These are phyloP conservation scores for Phlebopus sp. DNA, from an alignment of 1,284 basidiomycete genomes.

Conservation along the genomic window DNA sequence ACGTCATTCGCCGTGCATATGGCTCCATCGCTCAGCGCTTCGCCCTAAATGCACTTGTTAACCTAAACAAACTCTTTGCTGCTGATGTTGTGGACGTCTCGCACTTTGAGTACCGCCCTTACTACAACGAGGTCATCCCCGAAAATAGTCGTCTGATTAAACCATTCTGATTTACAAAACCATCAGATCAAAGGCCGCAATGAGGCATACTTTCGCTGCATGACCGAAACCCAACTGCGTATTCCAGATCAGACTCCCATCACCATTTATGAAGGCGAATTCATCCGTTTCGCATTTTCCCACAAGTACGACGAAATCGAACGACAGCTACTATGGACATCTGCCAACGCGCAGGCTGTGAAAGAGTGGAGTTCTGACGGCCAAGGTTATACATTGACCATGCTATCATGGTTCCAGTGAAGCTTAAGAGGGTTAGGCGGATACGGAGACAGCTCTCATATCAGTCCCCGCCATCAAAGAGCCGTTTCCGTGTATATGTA, in stretches of 20 bases:
- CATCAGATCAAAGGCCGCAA: not conserved
- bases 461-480: no score
- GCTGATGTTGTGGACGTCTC: not conserved
- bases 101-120: not conserved
- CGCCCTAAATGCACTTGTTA: slow-evolving; percentile 1
- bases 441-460: no score
- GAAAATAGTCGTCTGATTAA: not conserved
- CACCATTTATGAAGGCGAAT: not conserved
- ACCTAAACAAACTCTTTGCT: slow-evolving; percentile 2
- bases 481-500: no score
- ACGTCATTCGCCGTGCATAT: slow-evolving; percentile 1
- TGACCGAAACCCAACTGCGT: not conserved
- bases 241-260: not conserved
- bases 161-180: not conserved
- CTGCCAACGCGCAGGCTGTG: not conserved
- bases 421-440: not conserved
- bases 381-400: slow-evolving; percentile 2
- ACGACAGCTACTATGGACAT: not conserved
- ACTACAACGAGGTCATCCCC: slow-evolving; percentile 3
- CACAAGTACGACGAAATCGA: slow-evolving; percentile 3
- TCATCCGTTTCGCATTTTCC: slow-evolving; percentile 1
- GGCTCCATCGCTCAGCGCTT: not conserved
- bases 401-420: slow-evolving; percentile 1
- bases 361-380: slow-evolving; percentile 4
- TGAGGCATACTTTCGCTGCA: not conserved